Evolutionary conservation across 768 basidiomycete species (phyloP).

Genomic region (Boletus huronensis): DNA sequence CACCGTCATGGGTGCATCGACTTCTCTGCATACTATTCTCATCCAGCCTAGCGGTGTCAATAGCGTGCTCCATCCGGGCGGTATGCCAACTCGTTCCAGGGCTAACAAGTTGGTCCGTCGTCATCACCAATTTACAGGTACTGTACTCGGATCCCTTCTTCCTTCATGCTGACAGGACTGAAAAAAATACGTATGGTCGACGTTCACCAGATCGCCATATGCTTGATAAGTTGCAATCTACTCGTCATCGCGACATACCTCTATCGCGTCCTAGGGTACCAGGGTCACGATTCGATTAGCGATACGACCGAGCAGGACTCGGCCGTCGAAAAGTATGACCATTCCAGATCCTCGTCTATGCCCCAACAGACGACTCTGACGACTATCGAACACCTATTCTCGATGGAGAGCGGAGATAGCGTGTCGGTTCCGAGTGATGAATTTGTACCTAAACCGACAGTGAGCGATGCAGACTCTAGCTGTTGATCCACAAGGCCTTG

Average conservation of each 20-base stretch:
- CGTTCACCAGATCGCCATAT: conserved; percentile 11
- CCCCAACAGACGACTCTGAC: conserved; percentile 6
- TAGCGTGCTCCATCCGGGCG: not conserved
- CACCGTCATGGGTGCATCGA: not conserved
- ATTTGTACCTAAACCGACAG: not conserved
- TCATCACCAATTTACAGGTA: conserved; percentile 11
- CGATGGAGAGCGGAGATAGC: not conserved
- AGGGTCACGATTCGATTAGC: too few relatives aligned
- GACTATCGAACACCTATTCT: conserved; percentile 9
- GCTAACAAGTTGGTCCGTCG: not conserved
- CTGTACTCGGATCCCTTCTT: too few relatives aligned
- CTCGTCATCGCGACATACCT: conserved; percentile 25
- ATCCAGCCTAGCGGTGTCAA: not conserved
- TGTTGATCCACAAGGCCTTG: not conserved
- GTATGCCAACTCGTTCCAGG: not conserved
- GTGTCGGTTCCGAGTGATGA: too few relatives aligned
- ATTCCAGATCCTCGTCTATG: not conserved
- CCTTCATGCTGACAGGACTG: not conserved
- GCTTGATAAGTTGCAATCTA: conserved; percentile 21
- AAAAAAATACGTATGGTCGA: not conserved
- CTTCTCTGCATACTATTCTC: conserved; percentile 13
- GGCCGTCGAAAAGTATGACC: not conserved
- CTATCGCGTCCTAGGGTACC: conserved; percentile 17
- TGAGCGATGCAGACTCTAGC: not conserved
- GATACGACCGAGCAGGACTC: not conserved